Evolutionary conservation across 495 filamentous ascomycete species (phyloP).

Genomic region (Podospora tetraspora): DNA sequence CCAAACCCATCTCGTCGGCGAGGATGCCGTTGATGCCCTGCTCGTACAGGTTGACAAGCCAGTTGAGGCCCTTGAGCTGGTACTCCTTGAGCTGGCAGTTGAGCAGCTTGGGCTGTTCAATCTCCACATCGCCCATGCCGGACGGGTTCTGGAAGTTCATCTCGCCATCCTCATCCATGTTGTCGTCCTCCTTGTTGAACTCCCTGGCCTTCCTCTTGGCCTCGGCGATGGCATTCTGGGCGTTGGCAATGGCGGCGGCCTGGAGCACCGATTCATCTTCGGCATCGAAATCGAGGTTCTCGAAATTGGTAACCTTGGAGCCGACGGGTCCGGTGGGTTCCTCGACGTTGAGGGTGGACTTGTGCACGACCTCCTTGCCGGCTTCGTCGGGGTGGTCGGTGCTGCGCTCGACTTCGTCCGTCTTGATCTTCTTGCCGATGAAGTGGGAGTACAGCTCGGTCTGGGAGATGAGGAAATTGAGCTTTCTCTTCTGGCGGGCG

Average conservation of each 20-base stretch:
- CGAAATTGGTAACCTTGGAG: conserved; percentile 81
- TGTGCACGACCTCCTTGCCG: conserved; percentile 37
- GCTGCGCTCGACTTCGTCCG: conserved; percentile 80
- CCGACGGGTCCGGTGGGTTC: conserved; percentile 53
- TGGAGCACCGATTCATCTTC: conserved; percentile 81
- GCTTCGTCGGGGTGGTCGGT: conserved; percentile 72
- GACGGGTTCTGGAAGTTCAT: conserved; percentile 99
- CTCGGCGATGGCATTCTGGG: conserved; percentile 91
- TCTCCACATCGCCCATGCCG: conserved; percentile 85
- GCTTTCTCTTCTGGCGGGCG: conserved; percentile 93
- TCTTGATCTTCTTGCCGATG: conserved; percentile 98
- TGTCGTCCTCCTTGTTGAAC: conserved; percentile 68
- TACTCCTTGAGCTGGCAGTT: conserved; percentile 95
- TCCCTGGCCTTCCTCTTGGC: conserved; percentile 88
- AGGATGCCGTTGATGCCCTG: conserved; percentile 99
- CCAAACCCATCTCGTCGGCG: conserved; percentile 98
- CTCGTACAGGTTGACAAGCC: conserved; percentile 98
- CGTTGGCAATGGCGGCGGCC: conserved; percentile 87
- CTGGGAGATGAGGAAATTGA: conserved; percentile 99
- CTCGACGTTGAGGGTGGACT: conserved; percentile 49
- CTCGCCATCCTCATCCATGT: conserved; percentile 78
- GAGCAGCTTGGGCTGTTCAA: conserved; percentile 91
- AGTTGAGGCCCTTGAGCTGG: conserved; percentile 96
- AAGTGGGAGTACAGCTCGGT: conserved; percentile 99
- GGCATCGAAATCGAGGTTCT: conserved; percentile 91